Evolutionary conservation across 345 rosid species (phyloP), one percentile per base, ranked within the genome.

Genomic region (Rhizophora mangle): DNA sequence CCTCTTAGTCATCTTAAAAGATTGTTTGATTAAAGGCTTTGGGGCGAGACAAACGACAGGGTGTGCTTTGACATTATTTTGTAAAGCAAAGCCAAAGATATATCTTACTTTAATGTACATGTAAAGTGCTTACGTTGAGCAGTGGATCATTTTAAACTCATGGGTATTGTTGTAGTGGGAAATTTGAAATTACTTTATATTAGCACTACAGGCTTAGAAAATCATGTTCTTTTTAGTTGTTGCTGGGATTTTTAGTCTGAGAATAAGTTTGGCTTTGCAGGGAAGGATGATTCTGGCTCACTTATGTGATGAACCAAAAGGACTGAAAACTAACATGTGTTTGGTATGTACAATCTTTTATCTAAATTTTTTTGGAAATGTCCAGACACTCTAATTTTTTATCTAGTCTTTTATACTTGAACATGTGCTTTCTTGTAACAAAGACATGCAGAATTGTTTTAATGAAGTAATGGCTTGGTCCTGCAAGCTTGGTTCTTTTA

Each of bases 261-360:
- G 47, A 29, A 43, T 34, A 31, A 30, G 64, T 60, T 77, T 75
- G 29, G 58, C 65, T 80, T 81, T 73, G 65, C 91, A 95, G 99
- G 99, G 99, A 80, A 87, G 99, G 81, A 92, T 95, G 99, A 92
- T 95, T 84, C 84, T 95, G 76, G 92, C 99, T 72, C 99, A 95
- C 79, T 79, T 95, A 82, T 95, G 99, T 73, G 98, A 95, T 78
- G 99, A 95, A 78, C 97, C 98, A 19, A 95, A 90, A 80, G 99
- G 99, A 76, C 80, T 95, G 70, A 95, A 95, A 82, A 95, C 99
- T 70, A 89, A 95, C 74, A 95, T 95, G 99, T 92, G 99, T 87
- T 74, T 95, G 96, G 99, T 95, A 95, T 76, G 81, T 21, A 64
- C 18, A 16, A 47, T 68, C 72, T 64, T 69, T 47, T 65, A 9